These are phyloP conservation scores for Cercospora sojina DNA, from an alignment of 2,329 filamentous ascomycete genomes.

Conservation along the genomic window DNA sequence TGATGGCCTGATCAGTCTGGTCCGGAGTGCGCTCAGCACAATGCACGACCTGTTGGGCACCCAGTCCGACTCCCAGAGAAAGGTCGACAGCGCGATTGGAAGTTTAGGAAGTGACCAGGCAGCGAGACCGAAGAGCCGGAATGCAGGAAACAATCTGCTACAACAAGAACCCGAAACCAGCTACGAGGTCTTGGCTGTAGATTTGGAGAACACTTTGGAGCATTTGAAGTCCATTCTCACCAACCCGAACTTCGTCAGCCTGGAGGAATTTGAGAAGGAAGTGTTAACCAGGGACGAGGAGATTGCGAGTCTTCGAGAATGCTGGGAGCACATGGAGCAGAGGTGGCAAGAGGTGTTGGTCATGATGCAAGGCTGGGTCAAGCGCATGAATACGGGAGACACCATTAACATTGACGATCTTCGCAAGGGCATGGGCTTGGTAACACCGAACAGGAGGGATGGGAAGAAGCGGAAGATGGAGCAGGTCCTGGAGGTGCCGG, in stretches of 20 bases:
- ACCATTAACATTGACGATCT: slow-evolving; percentile 62
- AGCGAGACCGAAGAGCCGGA: slow-evolving; percentile 22
- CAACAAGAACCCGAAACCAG: slow-evolving; percentile 54
- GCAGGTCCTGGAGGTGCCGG: slow-evolving; percentile 30
- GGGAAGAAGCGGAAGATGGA: slow-evolving; percentile 7
- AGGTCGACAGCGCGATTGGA: slow-evolving; percentile 36
- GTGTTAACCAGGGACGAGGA: slow-evolving; percentile 90
- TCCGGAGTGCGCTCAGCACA: slow-evolving; percentile 68
- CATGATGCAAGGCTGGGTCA: slow-evolving; percentile 90
- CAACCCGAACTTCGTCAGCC: slow-evolving; percentile 92
- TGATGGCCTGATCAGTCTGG: slow-evolving; percentile 71
- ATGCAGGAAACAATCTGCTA: slow-evolving; percentile 34
- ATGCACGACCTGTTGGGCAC: slow-evolving; percentile 65
- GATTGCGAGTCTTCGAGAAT: slow-evolving; percentile 75
- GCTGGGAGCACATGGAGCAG: slow-evolving; percentile 91
- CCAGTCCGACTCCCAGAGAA: slow-evolving; percentile 37
- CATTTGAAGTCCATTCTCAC: slow-evolving; percentile 82
- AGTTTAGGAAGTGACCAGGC: slow-evolving; percentile 32
- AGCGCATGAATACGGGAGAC: slow-evolving; percentile 71
- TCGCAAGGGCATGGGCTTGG: slow-evolving; percentile 62
- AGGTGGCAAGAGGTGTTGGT: slow-evolving; percentile 86
- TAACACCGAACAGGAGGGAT: slow-evolving; percentile 37
- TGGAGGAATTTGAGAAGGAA: slow-evolving; percentile 92
- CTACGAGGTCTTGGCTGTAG: slow-evolving; percentile 67
- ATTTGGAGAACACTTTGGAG: slow-evolving; percentile 74